Percentiles rank a stretch among this genome's conserved stretches.
These are phyloP conservation scores for Candida xyloterini DNA, from an alignment of 805 yeast species.

Conservation along the genomic window DNA sequence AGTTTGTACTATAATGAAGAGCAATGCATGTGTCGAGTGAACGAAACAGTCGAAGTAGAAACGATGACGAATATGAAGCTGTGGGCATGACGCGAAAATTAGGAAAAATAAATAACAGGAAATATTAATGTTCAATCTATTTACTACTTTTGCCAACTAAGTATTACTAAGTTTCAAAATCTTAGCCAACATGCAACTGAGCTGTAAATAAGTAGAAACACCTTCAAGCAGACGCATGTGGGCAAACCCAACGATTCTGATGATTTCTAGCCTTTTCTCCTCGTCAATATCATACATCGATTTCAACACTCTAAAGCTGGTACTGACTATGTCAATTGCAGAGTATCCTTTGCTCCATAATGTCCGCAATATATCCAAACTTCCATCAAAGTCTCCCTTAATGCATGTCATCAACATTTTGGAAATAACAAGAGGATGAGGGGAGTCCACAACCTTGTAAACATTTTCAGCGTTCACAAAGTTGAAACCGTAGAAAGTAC, in stretches of 20 bases:
- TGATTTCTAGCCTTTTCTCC: constrained; percentile 64
- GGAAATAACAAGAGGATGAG: constrained; percentile 85
- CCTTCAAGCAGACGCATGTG: constrained; percentile 95
- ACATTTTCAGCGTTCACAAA: constrained; percentile 90
- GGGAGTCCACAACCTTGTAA: constrained; percentile 92
- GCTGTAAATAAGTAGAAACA: constrained; percentile 80
- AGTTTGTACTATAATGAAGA: constrained; percentile 23
- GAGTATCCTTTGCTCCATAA: constrained; percentile 91
- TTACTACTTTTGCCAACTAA: too few relatives aligned
- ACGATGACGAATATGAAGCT: not conserved
- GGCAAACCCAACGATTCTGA: constrained; percentile 82
- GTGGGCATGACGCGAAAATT: constrained; percentile 10
- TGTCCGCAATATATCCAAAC: constrained; percentile 58
- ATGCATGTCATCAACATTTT: constrained; percentile 51
- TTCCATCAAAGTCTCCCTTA: constrained; percentile 50
- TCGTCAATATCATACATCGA: constrained; percentile 68
- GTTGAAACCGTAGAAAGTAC: constrained; percentile 91
- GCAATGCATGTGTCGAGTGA: constrained; percentile 22
- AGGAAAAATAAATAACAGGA: constrained; percentile 1
- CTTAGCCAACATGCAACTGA: constrained; percentile 77
- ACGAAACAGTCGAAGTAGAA: constrained; percentile 11
- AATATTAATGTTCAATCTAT: not conserved
- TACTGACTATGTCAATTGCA: constrained; percentile 88
- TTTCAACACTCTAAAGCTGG: constrained; percentile 85
- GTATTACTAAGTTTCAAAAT: constrained; percentile 21